Base-by-base conservation (phyloP, 129 eudicot genomes). In the Centrapalus pauciflorus region DNA sequence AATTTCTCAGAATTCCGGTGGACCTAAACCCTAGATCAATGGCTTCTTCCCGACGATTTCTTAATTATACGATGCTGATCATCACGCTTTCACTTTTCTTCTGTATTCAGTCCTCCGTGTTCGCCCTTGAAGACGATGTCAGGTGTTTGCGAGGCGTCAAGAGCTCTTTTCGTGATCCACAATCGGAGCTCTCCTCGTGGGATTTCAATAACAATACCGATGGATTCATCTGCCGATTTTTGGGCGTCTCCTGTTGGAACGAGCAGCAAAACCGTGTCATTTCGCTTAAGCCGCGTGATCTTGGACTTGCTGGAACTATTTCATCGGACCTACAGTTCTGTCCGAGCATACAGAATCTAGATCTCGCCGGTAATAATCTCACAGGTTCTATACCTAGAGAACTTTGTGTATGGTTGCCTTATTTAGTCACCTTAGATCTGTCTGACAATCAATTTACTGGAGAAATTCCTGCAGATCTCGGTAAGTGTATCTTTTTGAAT, bases 331-430 rank as follows among this genome's bases (percentile, higher is more conserved):
- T 90, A 1, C 77, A 66, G 45, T 73, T 13, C 13, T 90, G 97
- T 58, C 52, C 20, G 59, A 82, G 76, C 73, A 57, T 90, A 20
- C 95, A 87, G 45, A 72, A 61, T 1, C 87, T 90, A 14, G 79
- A 65, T 70, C 85, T 90, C 21, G 40, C 95, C 13, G 85, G 84
- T 77, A 87, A 90, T 61, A 41, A 66, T 26, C 75, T 90, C 34
- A 58, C 83, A 11, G 97, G 97, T 35, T 14, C 84, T 9, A 82
- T 90, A 52, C 95, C 97, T 21, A 4, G 30, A 16, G 64, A 74
- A 25, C 64, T 90, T 59, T 87, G 97, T 64, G 51, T 12, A 9
- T 87, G 95, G 92, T 59, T 87, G 77, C 92, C 95, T 45, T 84
- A 71, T 78, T 69, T 90, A 56, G 86, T 79, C 0, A 48, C 64